Percentiles rank a stretch among this genome's conserved stretches.
These are phyloP conservation scores for Tephrocybe rancida DNA, from an alignment of 768 basidiomycete genomes.

Conservation along the genomic window DNA sequence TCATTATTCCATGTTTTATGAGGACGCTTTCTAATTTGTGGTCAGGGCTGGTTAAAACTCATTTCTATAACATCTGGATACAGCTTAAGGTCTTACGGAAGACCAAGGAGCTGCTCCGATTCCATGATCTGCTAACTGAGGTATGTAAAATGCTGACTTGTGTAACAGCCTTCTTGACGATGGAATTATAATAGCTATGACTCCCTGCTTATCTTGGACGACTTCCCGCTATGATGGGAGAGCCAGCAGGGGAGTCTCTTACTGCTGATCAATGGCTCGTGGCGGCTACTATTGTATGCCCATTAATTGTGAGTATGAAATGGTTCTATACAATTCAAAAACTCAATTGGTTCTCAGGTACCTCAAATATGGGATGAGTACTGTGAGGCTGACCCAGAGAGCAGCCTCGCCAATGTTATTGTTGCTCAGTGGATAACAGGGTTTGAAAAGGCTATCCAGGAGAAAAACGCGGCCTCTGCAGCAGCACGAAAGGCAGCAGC, in stretches of 20 bases:
- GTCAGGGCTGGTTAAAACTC: conserved; percentile 23
- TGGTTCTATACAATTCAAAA: neutral
- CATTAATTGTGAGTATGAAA: conserved; percentile 29
- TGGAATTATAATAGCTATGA: neutral
- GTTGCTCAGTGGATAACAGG: too few relatives aligned
- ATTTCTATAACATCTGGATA: conserved; percentile 29
- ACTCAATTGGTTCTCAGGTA: conserved; percentile 17
- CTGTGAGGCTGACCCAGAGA: too few relatives aligned
- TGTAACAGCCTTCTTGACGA: too few relatives aligned
- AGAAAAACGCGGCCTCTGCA: too few relatives aligned
- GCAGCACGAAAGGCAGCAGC: too few relatives aligned
- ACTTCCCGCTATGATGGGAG: conserved; percentile 27
- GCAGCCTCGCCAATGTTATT: too few relatives aligned
- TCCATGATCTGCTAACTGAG: neutral
- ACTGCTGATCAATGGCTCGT: conserved; percentile 37
- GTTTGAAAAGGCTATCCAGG: too few relatives aligned
- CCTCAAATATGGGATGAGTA: conserved; percentile 27
- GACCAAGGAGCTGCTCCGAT: conserved; percentile 15
- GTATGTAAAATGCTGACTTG: neutral
- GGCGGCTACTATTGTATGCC: conserved; percentile 26
- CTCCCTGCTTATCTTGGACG: neutral
- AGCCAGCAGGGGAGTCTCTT: conserved; percentile 33
- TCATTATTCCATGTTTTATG: neutral
- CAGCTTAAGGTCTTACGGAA: conserved; percentile 20
- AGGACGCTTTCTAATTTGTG: neutral